These are phyloP conservation scores for Rutstroemia sp. DNA, from an alignment of 2,329 filamentous ascomycete genomes.

Conservation along the genomic window DNA sequence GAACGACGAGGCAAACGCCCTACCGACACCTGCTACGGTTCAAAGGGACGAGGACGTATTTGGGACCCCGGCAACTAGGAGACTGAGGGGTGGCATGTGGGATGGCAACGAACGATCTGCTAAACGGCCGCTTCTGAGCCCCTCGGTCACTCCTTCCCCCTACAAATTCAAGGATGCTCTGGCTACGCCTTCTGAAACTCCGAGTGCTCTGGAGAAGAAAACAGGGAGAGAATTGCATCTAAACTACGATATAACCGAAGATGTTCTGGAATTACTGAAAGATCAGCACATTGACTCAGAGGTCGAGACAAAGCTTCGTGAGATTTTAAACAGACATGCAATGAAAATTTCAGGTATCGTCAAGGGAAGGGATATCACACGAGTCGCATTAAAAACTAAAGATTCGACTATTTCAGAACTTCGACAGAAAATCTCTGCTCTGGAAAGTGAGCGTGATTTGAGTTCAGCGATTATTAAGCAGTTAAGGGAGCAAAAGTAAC, in stretches of 20 bases:
- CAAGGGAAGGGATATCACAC: conserved; percentile 57
- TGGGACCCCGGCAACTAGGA: conserved; percentile 11
- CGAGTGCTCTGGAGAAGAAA: conserved; percentile 9
- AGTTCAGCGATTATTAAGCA: conserved; percentile 37
- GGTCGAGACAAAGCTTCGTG: conserved; percentile 33
- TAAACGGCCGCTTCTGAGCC: conserved; percentile 13
- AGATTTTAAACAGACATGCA: conserved; percentile 47
- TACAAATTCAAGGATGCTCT: conserved; percentile 17
- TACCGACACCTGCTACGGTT: conserved; percentile 24
- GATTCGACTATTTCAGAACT: conserved; percentile 60
- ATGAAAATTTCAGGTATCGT: conserved; percentile 52
- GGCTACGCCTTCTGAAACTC: conserved; percentile 11
- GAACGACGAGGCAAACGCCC: conserved; percentile 1
- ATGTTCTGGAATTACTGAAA: conserved; percentile 44
- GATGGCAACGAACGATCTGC: conserved; percentile 19
- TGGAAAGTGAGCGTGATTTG: conserved; percentile 49
- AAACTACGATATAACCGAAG: conserved; percentile 34
- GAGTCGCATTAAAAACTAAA: conserved; percentile 54
- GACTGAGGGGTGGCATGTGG: conserved; percentile 17
- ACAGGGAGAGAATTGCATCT: neutral
- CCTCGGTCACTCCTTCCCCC: conserved; percentile 23
- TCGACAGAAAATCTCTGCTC: conserved; percentile 51
- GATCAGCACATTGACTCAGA: conserved; percentile 34
- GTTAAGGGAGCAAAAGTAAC: conserved; percentile 10
- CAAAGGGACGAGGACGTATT: conserved; percentile 19